A percentile compares a stretch with the other conserved stretches of the same genome.
Evolutionary conservation across 805 yeast species (phyloP).

Genomic region (Candida boleticola): DNA sequence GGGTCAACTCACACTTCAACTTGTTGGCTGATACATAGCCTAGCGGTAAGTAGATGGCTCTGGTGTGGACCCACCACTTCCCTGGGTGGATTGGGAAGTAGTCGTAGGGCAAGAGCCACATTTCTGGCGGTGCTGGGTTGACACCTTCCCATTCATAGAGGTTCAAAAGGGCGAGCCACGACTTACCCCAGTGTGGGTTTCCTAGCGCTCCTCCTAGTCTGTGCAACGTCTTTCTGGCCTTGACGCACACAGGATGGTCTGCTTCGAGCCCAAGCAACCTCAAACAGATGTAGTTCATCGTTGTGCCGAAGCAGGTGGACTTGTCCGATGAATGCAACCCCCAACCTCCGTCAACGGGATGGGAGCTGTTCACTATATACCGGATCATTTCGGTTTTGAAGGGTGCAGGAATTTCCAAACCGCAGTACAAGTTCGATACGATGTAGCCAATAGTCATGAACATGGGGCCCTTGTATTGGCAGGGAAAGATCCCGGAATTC

Average conservation of each 20-base stretch:
- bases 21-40: slow-evolving; percentile 70
- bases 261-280: slow-evolving; percentile 74
- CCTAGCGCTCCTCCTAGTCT: slow-evolving; percentile 86
- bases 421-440: slow-evolving; percentile 67
- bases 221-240: slow-evolving; percentile 69
- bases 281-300: slow-evolving; percentile 78
- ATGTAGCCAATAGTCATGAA: slow-evolving; percentile 91
- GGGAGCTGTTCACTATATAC: slow-evolving; percentile 86
- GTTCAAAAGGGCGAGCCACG: slow-evolving; percentile 79
- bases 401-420: slow-evolving; percentile 64
- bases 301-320: slow-evolving; percentile 93
- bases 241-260: slow-evolving; percentile 72
- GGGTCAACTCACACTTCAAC: slow-evolving; percentile 57
- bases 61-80: slow-evolving; percentile 98
- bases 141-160: slow-evolving; percentile 95
- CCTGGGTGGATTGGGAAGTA: slow-evolving; percentile 83
- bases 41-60: slow-evolving; percentile 85
- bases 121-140: slow-evolving; percentile 96
- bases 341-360: slow-evolving; percentile 99
- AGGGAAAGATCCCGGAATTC: slow-evolving; percentile 80
- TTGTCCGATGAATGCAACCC: slow-evolving; percentile 92
- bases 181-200: slow-evolving; percentile 97
- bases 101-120: slow-evolving; percentile 82
- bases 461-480: slow-evolving; percentile 97
- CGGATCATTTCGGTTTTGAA: slow-evolving; percentile 70